Evolutionary conservation across 2,329 filamentous ascomycete species (phyloP).

Genomic region (Claviceps cyperi): DNA sequence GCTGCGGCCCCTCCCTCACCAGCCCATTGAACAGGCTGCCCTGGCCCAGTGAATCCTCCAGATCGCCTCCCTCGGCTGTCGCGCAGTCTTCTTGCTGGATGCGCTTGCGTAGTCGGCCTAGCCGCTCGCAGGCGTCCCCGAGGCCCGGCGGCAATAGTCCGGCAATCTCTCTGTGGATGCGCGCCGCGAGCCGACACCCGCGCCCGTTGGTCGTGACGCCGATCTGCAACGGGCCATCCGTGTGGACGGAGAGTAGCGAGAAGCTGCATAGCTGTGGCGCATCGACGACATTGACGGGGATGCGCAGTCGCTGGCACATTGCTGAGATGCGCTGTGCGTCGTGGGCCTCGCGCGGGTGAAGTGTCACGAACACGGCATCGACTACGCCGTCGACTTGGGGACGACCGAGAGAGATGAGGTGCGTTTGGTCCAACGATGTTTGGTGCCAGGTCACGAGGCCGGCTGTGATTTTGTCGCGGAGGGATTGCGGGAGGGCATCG

Average conservation of each 20-base stretch:
- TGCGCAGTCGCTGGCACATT: conserved; percentile 63
- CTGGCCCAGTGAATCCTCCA: conserved; percentile 57
- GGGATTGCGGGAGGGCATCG: conserved; percentile 32
- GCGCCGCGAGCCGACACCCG: conserved; percentile 83
- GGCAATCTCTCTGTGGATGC: conserved; percentile 79
- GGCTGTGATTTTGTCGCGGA: conserved; percentile 48
- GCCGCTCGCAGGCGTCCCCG: conserved; percentile 59
- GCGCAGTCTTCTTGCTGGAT: conserved; percentile 59
- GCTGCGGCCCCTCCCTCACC: conserved; percentile 51
- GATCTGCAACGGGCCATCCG: conserved; percentile 82
- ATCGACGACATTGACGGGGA: conserved; percentile 89
- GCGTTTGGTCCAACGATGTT: conserved; percentile 51
- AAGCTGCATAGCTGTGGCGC: conserved; percentile 78
- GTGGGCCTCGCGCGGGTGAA: conserved; percentile 29
- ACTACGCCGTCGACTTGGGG: conserved; percentile 64
- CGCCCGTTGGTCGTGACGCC: conserved; percentile 91
- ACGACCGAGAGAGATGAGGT: conserved; percentile 66
- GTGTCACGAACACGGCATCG: conserved; percentile 83
- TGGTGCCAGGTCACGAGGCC: conserved; percentile 52
- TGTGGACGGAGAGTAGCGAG: conserved; percentile 74
- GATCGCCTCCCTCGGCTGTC: conserved; percentile 18
- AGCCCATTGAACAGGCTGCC: conserved; percentile 72
- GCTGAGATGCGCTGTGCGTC: conserved; percentile 51
- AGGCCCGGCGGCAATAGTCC: conserved; percentile 61
- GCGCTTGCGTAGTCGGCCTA: conserved; percentile 57